These are phyloP conservation scores for Leccinellum albellum DNA, from an alignment of 768 basidiomycete genomes.

Conservation along the genomic window DNA sequence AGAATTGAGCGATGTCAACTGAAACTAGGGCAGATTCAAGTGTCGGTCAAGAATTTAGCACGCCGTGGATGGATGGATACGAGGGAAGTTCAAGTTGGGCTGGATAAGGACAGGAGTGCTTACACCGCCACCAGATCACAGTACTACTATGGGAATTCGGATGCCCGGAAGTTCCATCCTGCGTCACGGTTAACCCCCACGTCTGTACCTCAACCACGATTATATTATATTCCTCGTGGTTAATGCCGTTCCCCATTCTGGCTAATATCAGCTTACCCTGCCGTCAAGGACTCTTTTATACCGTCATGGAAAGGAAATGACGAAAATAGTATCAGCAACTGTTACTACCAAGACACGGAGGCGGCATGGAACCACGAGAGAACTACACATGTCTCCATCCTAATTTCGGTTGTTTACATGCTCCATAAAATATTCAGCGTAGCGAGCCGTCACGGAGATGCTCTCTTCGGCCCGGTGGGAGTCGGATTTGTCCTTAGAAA, in stretches of 20 bases:
- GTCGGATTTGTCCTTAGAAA: not conserved
- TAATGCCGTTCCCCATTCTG: no score
- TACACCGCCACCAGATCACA: conserved; percentile 2
- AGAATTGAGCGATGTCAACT: not conserved
- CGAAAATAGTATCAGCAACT: not conserved
- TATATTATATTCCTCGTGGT: no score
- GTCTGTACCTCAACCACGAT: no score
- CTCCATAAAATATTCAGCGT: not conserved
- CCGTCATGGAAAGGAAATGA: conserved; percentile 10
- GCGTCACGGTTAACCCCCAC: no score
- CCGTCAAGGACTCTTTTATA: no score
- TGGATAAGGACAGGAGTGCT: conserved; percentile 18
- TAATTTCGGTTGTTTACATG: not conserved
- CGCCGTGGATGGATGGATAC: not conserved
- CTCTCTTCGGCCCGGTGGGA: no score
- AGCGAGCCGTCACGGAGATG: no score
- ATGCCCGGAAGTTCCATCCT: no score
- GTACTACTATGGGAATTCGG: no score
- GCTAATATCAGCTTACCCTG: no score
- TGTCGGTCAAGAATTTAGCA: not conserved
- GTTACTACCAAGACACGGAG: no score
- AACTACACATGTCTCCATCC: not conserved
- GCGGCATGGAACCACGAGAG: not conserved
- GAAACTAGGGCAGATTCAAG: not conserved
- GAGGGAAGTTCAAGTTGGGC: not conserved